Percentiles rank a stretch among this genome's conserved stretches.
Conservation (phyloP, 768 basidiomycete species). For the Psilocybe cubensis region DNA sequence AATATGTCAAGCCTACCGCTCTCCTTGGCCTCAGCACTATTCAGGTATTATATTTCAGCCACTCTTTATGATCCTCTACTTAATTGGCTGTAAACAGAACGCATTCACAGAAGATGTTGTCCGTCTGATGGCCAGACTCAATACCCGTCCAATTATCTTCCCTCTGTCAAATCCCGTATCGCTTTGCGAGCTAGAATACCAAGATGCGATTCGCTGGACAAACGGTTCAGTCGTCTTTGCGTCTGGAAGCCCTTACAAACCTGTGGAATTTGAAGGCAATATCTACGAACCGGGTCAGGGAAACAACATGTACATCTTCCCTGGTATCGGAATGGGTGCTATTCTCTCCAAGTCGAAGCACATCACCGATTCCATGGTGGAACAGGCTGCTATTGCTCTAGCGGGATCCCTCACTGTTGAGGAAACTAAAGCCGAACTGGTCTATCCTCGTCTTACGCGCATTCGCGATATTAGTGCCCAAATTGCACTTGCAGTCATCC, state of each 20-base stretch:
- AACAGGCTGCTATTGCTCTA: conserved; percentile 65
- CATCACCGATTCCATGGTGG: conserved; percentile 73
- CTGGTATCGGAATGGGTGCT: conserved; percentile 63
- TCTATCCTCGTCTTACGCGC: conserved; percentile 72
- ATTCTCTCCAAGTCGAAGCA: conserved; percentile 60
- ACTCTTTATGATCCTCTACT: not conserved
- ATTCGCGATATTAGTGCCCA: conserved; percentile 67
- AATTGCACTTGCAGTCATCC: conserved; percentile 66
- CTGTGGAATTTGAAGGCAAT: conserved; percentile 50
- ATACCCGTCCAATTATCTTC: conserved; percentile 78
- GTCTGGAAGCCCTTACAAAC: conserved; percentile 70
- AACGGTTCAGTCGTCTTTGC: conserved; percentile 72
- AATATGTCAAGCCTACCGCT: conserved; percentile 76
- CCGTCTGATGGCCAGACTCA: conserved; percentile 62
- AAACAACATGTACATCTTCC: conserved; percentile 81
- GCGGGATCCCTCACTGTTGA: conserved; percentile 57
- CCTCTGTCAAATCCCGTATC: conserved; percentile 77
- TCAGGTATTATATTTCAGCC: conserved; percentile 30
- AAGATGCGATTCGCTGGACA: conserved; percentile 66
- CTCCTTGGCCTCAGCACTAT: conserved; percentile 75
- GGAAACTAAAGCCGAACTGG: conserved; percentile 55
- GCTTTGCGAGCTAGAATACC: conserved; percentile 62
- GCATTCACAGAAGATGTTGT: conserved; percentile 72
- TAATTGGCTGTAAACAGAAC: conserved; percentile 32
- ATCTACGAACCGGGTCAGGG: conserved; percentile 71